Evolutionary conservation across 2,329 filamentous ascomycete genomes (phyloP).

Genomic region (Fusarium metavorans): DNA sequence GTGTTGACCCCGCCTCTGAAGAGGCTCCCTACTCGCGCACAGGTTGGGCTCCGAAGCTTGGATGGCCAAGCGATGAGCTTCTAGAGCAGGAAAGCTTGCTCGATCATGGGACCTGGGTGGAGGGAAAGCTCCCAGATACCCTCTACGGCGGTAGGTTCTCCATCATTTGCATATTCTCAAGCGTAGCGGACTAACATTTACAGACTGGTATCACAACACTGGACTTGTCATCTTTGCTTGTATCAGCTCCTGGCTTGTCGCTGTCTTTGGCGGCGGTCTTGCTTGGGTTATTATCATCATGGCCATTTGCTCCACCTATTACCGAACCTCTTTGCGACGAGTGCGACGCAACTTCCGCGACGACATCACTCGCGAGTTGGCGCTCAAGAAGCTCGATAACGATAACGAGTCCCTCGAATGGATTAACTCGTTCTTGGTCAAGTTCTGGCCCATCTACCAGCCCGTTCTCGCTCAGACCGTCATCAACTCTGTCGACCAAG

Average conservation of each 20-base stretch:
- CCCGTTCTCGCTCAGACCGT: slow-evolving; percentile 93
- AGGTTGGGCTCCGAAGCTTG: slow-evolving; percentile 91
- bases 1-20: slow-evolving; percentile 64
- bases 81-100: slow-evolving; percentile 76
- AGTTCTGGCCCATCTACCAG: slow-evolving; percentile 99
- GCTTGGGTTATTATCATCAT: slow-evolving; percentile 95
- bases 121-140: slow-evolving; percentile 85
- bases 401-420: slow-evolving; percentile 95
- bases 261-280: slow-evolving; percentile 88
- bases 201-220: slow-evolving; percentile 98
- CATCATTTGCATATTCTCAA: not conserved
- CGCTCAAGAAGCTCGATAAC: slow-evolving; percentile 86
- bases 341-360: slow-evolving; percentile 96
- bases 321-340: slow-evolving; percentile 92
- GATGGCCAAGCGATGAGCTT: slow-evolving; percentile 70
- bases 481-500: slow-evolving; percentile 94
- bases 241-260: slow-evolving; percentile 89
- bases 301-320: slow-evolving; percentile 93
- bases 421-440: slow-evolving; percentile 99
- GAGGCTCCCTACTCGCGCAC: slow-evolving; percentile 64
- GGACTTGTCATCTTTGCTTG: slow-evolving; percentile 95
- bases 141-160: slow-evolving; percentile 81
- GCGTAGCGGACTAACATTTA: slow-evolving; percentile 12
- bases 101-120: slow-evolving; percentile 90
- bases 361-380: slow-evolving; percentile 90